Conservation (phyloP, 257 asterid genomes). For the Petunia secreta region DNA sequence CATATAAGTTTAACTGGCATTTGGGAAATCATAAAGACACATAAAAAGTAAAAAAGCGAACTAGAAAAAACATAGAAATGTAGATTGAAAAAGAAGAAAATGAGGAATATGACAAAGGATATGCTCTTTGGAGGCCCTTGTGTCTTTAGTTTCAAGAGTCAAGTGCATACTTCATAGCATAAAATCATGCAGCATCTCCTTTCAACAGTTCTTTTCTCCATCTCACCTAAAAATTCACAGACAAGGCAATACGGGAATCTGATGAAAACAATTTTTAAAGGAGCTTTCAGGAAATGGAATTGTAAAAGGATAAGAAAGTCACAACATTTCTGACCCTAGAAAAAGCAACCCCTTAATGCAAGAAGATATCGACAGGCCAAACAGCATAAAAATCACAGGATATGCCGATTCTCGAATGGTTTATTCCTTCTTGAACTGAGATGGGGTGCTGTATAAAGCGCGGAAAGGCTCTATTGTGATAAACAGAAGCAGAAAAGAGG, state of each 20-base stretch:
- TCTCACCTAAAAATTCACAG: slow-evolving; percentile 23
- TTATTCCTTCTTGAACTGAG: slow-evolving; percentile 34
- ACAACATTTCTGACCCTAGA: slow-evolving; percentile 19
- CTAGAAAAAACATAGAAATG: neutral
- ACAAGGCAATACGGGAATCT: slow-evolving; percentile 37
- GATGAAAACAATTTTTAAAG: neutral
- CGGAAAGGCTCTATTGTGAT: neutral
- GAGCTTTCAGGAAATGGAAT: slow-evolving; percentile 22
- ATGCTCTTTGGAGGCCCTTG: slow-evolving; percentile 30
- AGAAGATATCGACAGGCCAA: neutral
- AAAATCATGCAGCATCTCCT: neutral
- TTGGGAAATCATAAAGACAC: neutral
- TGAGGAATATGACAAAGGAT: slow-evolving; percentile 35
- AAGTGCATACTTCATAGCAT: neutral
- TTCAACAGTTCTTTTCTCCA: slow-evolving; percentile 14
- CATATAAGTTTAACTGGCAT: neutral
- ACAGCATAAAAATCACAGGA: slow-evolving; percentile 33
- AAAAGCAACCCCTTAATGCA: neutral
- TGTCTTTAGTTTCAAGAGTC: neutral
- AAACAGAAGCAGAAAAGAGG: neutral
- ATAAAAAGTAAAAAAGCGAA: neutral
- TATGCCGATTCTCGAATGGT: slow-evolving; percentile 45
- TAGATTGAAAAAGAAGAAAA: neutral
- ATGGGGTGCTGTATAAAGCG: slow-evolving; percentile 17
- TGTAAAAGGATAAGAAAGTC: slow-evolving; percentile 26